These are phyloP conservation scores for Cinnamomum micranthum DNA, from an alignment of 164 flowering plant species.

Conservation along the genomic window DNA sequence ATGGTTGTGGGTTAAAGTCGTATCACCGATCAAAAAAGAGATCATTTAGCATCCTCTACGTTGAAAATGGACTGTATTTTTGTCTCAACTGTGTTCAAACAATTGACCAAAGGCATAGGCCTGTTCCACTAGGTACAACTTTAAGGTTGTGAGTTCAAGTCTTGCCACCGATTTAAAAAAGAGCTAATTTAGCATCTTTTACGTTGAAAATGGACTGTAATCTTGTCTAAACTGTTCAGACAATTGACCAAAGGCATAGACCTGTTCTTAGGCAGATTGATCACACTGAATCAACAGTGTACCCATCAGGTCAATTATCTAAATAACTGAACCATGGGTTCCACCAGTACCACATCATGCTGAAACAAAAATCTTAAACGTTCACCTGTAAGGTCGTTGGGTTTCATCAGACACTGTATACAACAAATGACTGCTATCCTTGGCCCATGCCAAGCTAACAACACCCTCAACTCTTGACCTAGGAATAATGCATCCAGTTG, in stretches of 20 bases:
- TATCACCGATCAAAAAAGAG: no score
- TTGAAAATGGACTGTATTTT: neutral
- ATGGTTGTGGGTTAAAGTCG: no score
- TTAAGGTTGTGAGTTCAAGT: no score
- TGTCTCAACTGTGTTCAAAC: neutral
- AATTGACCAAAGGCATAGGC: neutral
- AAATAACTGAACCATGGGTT: neutral
- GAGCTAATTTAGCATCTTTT: neutral
- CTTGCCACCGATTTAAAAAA: no score
- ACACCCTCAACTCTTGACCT: slow-evolving; percentile 49
- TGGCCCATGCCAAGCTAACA: slow-evolving; percentile 94
- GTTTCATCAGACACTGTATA: slow-evolving; percentile 70
- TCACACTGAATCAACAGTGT: neutral
- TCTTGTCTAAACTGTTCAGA: neutral
- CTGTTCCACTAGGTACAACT: neutral
- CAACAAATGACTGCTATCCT: slow-evolving; percentile 54
- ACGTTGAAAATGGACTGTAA: neutral
- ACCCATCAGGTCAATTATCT: neutral
- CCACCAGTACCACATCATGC: neutral
- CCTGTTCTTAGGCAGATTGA: neutral
- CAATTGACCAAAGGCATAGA: neutral
- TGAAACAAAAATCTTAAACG: neutral
- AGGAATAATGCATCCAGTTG: slow-evolving; percentile 35
- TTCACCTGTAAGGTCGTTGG: slow-evolving; percentile 77
- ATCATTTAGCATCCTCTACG: neutral